Conservation (phyloP, 257 asterid genomes). For the Lycium barbarum region DNA sequence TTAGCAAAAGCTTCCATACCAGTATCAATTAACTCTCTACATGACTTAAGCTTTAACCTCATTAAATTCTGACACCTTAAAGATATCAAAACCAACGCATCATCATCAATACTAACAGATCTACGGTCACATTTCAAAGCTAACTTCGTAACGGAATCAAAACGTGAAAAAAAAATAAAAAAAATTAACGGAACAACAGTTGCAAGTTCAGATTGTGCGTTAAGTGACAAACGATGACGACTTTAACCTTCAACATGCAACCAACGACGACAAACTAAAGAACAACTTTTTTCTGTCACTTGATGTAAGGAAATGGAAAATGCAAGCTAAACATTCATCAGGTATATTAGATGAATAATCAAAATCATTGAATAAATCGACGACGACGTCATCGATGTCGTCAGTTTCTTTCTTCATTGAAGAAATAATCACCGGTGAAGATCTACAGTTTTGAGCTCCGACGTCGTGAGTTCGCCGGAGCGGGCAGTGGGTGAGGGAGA, state of each 20-base stretch:
- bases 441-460: not conserved
- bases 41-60: slow-evolving; percentile 38
- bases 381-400: not conserved
- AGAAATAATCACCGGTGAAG: not conserved
- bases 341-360: slow-evolving; percentile 33
- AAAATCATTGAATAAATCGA: not conserved
- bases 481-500: too few species aligned
- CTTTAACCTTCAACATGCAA: slow-evolving; percentile 39
- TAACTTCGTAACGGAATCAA: slow-evolving; percentile 40
- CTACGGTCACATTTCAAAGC: slow-evolving; percentile 42
- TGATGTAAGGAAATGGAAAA: slow-evolving; percentile 37
- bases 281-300: slow-evolving; percentile 40
- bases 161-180: slow-evolving; percentile 32
- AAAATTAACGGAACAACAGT: slow-evolving; percentile 24
- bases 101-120: slow-evolving; percentile 35
- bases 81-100: slow-evolving; percentile 34
- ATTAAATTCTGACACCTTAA: slow-evolving; percentile 34
- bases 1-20: slow-evolving; percentile 38
- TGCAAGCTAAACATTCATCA: slow-evolving; percentile 40
- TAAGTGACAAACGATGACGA: slow-evolving; percentile 41
- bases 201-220: slow-evolving; percentile 24
- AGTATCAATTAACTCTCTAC: slow-evolving; percentile 32
- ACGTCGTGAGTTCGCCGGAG: too few species aligned
- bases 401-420: not conserved
- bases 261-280: slow-evolving; percentile 46